A percentile compares a stretch with the other conserved stretches of the same genome.
phyloP scores from a whole-genome alignment of 768 basidiomycete genomes.

The Auricularia cornea region DNA sequence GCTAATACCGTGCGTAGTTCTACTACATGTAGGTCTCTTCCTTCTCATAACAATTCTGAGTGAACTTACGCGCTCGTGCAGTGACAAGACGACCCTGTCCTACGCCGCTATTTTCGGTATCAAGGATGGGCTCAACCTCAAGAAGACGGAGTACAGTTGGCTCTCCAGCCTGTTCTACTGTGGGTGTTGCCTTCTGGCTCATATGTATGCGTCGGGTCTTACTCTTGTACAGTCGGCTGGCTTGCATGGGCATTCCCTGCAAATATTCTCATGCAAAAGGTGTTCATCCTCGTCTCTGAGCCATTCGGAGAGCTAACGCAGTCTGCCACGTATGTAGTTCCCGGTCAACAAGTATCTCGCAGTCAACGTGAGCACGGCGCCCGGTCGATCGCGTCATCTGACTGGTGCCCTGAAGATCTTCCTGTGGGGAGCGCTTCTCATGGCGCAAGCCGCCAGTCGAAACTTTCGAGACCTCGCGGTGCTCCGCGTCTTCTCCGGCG shows the following conservation, averaged over 20 bases:
- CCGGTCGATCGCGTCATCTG: constrained; percentile 2
- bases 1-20: constrained; percentile 12
- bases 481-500: constrained; percentile 32
- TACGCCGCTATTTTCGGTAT: constrained; percentile 26
- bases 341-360: constrained; percentile 33
- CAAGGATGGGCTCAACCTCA: constrained; percentile 25
- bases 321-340: too few species aligned
- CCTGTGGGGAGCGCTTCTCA: constrained; percentile 32
- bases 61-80: constrained; percentile 2
- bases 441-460: constrained; percentile 32
- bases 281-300: too few species aligned
- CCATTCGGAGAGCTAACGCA: too few species aligned
- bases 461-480: constrained; percentile 30
- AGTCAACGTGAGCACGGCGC: constrained; percentile 21
- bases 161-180: constrained; percentile 29
- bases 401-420: background rate
- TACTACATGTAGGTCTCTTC: constrained; percentile 9
- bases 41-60: too few species aligned
- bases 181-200: background rate
- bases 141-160: constrained; percentile 25
- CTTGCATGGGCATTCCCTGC: constrained; percentile 34
- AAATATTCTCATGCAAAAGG: constrained; percentile 32
- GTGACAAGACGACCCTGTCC: constrained; percentile 23
- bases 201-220: background rate
- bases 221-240: constrained; percentile 21